Evolutionary conservation across 148 eudicot genomes (phyloP).

Genomic region (Chenopodium suecicum): DNA sequence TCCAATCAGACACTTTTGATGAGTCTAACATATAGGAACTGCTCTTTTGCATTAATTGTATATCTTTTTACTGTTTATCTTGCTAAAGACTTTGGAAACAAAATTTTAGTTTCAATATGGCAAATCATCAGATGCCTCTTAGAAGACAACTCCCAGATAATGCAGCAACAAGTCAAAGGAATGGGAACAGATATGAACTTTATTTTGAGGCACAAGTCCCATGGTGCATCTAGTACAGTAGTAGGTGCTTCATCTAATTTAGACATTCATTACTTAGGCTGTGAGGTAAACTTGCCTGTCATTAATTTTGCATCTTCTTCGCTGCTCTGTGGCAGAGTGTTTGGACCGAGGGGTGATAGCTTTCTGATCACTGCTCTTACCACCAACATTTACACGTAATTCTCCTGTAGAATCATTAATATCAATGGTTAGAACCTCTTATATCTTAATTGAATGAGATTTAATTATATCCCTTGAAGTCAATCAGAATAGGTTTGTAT

Average conservation of each 20-base stretch:
- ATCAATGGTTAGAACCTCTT: neutral
- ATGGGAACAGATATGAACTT: neutral
- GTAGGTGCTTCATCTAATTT: neutral
- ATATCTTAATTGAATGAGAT: neutral
- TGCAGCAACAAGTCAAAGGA: neutral
- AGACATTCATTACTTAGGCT: neutral
- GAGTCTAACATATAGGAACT: neutral
- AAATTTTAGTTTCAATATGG: neutral
- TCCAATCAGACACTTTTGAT: neutral
- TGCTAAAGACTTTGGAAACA: neutral
- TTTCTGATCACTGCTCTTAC: conserved; percentile 67
- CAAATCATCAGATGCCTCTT: neutral
- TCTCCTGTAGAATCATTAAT: conserved; percentile 45
- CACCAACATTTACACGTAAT: conserved; percentile 64
- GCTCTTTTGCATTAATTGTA: neutral
- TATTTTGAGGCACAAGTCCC: neutral
- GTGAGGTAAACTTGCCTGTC: conserved; percentile 73
- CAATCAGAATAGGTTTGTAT: neutral
- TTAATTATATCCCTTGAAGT: too few species aligned
- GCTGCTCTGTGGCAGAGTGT: conserved; percentile 98
- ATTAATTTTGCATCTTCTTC: conserved; percentile 93
- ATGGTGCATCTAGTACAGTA: too few species aligned
- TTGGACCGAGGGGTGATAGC: conserved; percentile 92
- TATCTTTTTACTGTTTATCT: neutral
- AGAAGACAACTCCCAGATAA: neutral